Percentiles rank a stretch among this genome's conserved stretches.
phyloP scores from a whole-genome alignment of 2,329 filamentous ascomycete species.

The Colletotrichum liaoningense region DNA sequence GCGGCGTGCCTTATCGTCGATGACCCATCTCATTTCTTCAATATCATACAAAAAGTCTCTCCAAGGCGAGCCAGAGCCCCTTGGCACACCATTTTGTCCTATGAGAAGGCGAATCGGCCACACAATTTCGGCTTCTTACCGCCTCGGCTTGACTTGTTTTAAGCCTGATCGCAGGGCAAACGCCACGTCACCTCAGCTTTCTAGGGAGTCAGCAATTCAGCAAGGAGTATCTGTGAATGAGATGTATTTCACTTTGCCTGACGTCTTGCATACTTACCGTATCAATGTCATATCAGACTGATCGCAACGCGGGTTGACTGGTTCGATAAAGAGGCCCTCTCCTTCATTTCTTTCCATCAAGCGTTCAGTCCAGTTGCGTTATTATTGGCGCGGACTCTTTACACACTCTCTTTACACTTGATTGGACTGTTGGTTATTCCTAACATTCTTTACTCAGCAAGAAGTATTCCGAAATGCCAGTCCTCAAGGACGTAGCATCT shows the following conservation, averaged over 20 bases:
- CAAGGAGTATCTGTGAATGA: neutral
- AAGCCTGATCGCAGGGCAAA: conserved; percentile 3
- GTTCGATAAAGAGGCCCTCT: neutral
- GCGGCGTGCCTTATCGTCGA: too few relatives aligned
- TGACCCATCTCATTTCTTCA: neutral
- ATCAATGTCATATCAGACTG: neutral
- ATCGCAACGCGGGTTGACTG: too few relatives aligned
- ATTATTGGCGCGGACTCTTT: too few relatives aligned
- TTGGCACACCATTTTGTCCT: neutral
- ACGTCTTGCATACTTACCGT: neutral
- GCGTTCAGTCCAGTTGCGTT: too few relatives aligned
- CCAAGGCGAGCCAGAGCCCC: neutral
- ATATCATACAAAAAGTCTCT: neutral
- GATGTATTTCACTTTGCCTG: neutral
- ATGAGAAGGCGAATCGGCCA: neutral
- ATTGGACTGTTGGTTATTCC: neutral
- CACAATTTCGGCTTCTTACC: neutral
- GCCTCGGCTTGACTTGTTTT: conserved; percentile 1
- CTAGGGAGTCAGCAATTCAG: neutral
- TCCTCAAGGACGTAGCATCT: neutral
- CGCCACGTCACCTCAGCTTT: neutral
- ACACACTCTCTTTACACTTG: neutral
- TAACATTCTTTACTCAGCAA: neutral
- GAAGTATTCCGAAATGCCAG: neutral
- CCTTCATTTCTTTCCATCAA: neutral